Percentiles rank a stretch among this genome's conserved stretches.
These are phyloP conservation scores for Aspergillus neoniger DNA, from an alignment of 2,329 filamentous ascomycete species.

Conservation along the genomic window DNA sequence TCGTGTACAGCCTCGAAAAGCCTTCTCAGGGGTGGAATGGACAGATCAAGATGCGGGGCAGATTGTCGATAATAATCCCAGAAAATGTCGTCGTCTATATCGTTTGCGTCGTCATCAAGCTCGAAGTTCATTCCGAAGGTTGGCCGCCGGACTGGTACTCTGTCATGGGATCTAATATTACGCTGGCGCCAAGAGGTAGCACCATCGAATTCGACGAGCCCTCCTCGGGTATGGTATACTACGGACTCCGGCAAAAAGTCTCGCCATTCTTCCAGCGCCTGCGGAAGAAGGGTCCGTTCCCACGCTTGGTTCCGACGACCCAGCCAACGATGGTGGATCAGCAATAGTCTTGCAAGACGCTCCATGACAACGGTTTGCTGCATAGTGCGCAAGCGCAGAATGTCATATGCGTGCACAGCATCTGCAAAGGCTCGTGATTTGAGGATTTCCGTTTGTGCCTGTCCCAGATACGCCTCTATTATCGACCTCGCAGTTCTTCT, in stretches of 20 bases:
- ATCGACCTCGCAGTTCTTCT: constrained; percentile 28
- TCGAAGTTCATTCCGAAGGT: constrained; percentile 15
- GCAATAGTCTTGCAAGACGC: constrained; percentile 25
- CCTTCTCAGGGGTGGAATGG: constrained; percentile 17
- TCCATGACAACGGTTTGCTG: constrained; percentile 32
- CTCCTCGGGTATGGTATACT: constrained; percentile 41
- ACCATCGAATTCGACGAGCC: constrained; percentile 43
- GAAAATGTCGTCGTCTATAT: constrained; percentile 30
- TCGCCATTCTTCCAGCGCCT: constrained; percentile 51
- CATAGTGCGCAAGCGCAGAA: constrained; percentile 31
- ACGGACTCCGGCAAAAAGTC: constrained; percentile 47
- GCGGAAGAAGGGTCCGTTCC: constrained; percentile 43
- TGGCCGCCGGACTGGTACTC: constrained; percentile 26
- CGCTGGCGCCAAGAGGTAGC: constrained; percentile 21
- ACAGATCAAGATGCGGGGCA: constrained; percentile 10
- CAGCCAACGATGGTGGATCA: constrained; percentile 24
- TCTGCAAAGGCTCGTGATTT: constrained; percentile 29
- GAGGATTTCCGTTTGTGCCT: constrained; percentile 16
- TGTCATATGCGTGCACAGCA: constrained; percentile 36
- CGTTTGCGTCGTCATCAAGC: constrained; percentile 19
- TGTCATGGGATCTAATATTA: constrained; percentile 18
- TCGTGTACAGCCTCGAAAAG: constrained; percentile 18
- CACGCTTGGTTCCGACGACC: constrained; percentile 28
- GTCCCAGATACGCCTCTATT: constrained; percentile 28
- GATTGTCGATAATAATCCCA: constrained; percentile 19